Evolutionary conservation across 2,329 filamentous ascomycete genomes (phyloP).

Genomic region (Fusarium robinianum): DNA sequence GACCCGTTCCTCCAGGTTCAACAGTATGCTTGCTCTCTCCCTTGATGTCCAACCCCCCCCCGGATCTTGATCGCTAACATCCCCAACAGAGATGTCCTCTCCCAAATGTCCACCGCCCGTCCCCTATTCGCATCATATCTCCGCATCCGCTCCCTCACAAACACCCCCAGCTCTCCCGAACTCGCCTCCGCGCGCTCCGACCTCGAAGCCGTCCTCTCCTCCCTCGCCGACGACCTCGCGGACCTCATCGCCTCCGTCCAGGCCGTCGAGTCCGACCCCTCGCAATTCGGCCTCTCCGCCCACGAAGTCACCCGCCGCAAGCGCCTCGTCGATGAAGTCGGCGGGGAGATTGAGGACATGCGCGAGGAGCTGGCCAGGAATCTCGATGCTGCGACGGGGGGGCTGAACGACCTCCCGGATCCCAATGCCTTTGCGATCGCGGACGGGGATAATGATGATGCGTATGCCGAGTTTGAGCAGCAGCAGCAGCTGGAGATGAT

Average conservation of each 20-base stretch:
- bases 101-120: constrained; percentile 77
- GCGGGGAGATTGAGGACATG: constrained; percentile 88
- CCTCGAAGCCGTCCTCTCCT: constrained; percentile 66
- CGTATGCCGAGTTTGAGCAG: constrained; percentile 84
- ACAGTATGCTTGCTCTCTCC: constrained; percentile 53
- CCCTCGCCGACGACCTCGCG: constrained; percentile 80
- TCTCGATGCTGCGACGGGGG: constrained; percentile 46
- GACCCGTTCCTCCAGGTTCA: constrained; percentile 75
- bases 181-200: constrained; percentile 77
- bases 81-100: constrained; percentile 79
- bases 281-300: constrained; percentile 81
- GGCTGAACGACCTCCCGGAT: constrained; percentile 54
- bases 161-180: constrained; percentile 75
- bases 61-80: constrained; percentile 12
- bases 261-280: constrained; percentile 85
- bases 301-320: constrained; percentile 81
- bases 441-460: constrained; percentile 50
- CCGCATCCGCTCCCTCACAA: constrained; percentile 86
- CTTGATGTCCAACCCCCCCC: not conserved
- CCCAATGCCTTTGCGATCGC: constrained; percentile 63
- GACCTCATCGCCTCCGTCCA: constrained; percentile 87
- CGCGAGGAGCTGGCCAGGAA: constrained; percentile 74
- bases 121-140: constrained; percentile 93
- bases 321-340: constrained; percentile 85
- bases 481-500: constrained; percentile 90